A percentile compares a stretch with the other conserved stretches of the same genome.
Evolutionary conservation across 1,284 basidiomycete species (phyloP).

Genomic region (Leccinum huronense): DNA sequence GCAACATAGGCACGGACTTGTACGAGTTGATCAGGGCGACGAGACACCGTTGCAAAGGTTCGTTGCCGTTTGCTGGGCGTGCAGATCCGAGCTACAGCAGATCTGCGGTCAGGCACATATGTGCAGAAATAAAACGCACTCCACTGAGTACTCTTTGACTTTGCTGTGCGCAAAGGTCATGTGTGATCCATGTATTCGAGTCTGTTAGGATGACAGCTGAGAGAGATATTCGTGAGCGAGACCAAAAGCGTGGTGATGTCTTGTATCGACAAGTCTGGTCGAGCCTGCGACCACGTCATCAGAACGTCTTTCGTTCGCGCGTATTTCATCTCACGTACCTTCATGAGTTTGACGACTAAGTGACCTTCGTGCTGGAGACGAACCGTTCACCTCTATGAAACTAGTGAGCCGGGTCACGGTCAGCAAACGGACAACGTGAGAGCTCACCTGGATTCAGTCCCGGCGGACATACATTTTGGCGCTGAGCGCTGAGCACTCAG

Average conservation of each 20-base stretch:
- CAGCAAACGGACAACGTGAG: too few relatives aligned
- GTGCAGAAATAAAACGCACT: conserved; percentile 42
- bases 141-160: conserved; percentile 79
- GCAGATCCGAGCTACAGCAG: conserved; percentile 71
- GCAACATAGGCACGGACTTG: conserved; percentile 88
- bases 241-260: conserved; percentile 93
- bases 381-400: too few relatives aligned
- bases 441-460: too few relatives aligned
- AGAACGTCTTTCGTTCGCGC: background rate
- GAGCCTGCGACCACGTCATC: conserved; percentile 56
- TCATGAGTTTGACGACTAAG: conserved; percentile 88
- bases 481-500: too few relatives aligned
- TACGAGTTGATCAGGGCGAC: conserved; percentile 83
- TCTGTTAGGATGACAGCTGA: conserved; percentile 93
- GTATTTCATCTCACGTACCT: conserved; percentile 49
- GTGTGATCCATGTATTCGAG: conserved; percentile 93
- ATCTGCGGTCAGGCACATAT: conserved; percentile 6
- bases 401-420: too few relatives aligned
- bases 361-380: too few relatives aligned
- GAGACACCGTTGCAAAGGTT: conserved; percentile 81
- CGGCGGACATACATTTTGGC: too few relatives aligned
- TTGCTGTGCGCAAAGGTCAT: conserved; percentile 85
- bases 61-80: conserved; percentile 79
- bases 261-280: conserved; percentile 92
- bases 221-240: conserved; percentile 87